Percentiles rank a stretch among this genome's conserved stretches.
phyloP scores from a whole-genome alignment of 768 basidiomycete genomes.

The Sporobolomyces phaffii region DNA sequence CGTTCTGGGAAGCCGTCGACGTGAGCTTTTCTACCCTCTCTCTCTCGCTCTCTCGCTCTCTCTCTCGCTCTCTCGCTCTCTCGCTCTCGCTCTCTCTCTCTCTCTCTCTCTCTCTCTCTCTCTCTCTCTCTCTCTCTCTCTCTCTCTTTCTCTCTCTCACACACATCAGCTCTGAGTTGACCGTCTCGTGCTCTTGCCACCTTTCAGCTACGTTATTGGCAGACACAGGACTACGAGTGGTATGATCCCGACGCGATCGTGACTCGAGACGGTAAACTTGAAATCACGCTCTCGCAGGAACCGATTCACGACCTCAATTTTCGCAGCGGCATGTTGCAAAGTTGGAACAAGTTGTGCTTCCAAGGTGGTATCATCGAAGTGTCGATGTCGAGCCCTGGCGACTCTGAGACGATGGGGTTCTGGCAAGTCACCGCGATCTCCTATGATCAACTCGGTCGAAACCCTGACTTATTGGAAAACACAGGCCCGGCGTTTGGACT shows the following conservation, averaged over 20 bases:
- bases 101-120: neutral
- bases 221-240: constrained; percentile 42
- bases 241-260: constrained; percentile 48
- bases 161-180: too few relatives aligned
- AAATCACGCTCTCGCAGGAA: constrained; percentile 27
- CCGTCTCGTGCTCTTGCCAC: too few relatives aligned
- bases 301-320: constrained; percentile 28
- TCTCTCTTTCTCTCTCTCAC: neutral
- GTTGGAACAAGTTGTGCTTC: constrained; percentile 42
- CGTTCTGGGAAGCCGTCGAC: constrained; percentile 51
- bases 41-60: neutral
- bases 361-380: constrained; percentile 38
- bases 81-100: constrained; percentile 1
- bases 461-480: too few relatives aligned
- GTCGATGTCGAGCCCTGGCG: constrained; percentile 6
- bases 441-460: constrained; percentile 43
- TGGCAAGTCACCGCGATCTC: constrained; percentile 57
- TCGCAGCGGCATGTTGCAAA: constrained; percentile 36
- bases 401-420: constrained; percentile 5
- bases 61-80: neutral
- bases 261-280: constrained; percentile 45
- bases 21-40: constrained; percentile 41
- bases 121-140: neutral
- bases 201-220: neutral
- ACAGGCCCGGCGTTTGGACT: constrained; percentile 83